These are phyloP conservation scores for Alternaria longipes DNA, from an alignment of 2,329 filamentous ascomycete genomes.

Conservation along the genomic window DNA sequence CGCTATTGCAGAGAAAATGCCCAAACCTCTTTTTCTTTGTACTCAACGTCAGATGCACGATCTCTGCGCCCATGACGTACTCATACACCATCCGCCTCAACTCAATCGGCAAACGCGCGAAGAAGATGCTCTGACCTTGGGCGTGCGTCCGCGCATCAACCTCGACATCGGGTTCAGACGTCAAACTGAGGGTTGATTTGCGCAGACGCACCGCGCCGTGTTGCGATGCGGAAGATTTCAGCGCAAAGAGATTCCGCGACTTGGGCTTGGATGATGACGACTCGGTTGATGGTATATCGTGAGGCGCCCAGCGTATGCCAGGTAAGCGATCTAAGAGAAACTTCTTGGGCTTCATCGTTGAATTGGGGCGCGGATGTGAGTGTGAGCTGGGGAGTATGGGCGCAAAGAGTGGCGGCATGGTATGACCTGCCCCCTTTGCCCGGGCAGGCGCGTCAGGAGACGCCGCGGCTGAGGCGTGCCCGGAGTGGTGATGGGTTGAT, in stretches of 20 bases:
- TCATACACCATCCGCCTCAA: constrained; percentile 45
- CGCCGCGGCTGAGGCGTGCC: constrained; percentile 1
- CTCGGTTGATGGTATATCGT: constrained; percentile 32
- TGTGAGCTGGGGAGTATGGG: background rate
- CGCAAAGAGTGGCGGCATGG: constrained; percentile 6
- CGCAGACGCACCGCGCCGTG: constrained; percentile 18
- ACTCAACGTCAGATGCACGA: constrained; percentile 44
- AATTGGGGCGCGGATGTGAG: background rate
- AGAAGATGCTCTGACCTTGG: constrained; percentile 43
- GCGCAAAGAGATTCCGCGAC: constrained; percentile 25
- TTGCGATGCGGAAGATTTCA: constrained; percentile 9
- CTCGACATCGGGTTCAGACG: constrained; percentile 29
- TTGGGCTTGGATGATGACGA: constrained; percentile 20
- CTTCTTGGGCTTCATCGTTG: constrained; percentile 19
- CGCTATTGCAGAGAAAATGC: constrained; percentile 43
- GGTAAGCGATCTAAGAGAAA: constrained; percentile 26
- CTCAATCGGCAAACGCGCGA: constrained; percentile 44
- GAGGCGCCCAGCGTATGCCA: constrained; percentile 38
- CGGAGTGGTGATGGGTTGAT: constrained; percentile 3
- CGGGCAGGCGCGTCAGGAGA: background rate
- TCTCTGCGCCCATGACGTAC: constrained; percentile 39
- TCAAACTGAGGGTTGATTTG: constrained; percentile 35
- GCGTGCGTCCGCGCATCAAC: constrained; percentile 38
- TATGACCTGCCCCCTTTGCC: background rate
- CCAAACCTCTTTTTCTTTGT: constrained; percentile 41